Base-by-base conservation (phyloP, 2,329 filamentous ascomycete species). In the Penicillium sp. region DNA sequence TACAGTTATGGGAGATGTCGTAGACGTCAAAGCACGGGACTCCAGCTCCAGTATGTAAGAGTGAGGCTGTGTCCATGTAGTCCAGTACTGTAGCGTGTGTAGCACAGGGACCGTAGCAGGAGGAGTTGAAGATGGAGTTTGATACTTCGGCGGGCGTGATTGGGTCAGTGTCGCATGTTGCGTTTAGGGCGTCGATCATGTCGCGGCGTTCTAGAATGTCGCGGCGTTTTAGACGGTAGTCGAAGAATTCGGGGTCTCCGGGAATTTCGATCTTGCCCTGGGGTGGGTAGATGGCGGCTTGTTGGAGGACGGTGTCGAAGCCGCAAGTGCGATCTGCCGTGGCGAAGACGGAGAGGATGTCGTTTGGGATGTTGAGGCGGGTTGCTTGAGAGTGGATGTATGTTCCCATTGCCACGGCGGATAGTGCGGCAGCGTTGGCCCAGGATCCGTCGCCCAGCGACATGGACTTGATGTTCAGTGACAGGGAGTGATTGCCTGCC, bases 361-460 rank as follows among this genome's bases (percentile, higher is more conserved):
- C 51, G 8, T 56, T 27, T 2, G 65, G 58, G 1, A 69, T 46
- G 7, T 56, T 42, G 11, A 69, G 60, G 4, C 49, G 39, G 1
- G 27, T 27, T 4, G 54, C 40, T 6, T 69, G 54, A 1, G 59
- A 56, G 20, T 56, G 44, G 13, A 70, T 42, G 43, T 62, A 70
- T 14, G 54, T 46, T 0, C 59, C 56, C 5, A 60, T 61, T 3
- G 55, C 56, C 13, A 64, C 60, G 16, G 61, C 56, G 4, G 67
- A 61, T 57, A 66, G 63, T 13, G 65, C 67, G 20, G 66, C 65
- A 26, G 59, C 55, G 26, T 69, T 68, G 13, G 64, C 67, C 49
- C 69, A 60, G 7, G 65, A 63, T 4, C 60, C 63, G 45, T 70
- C 65, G 5, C 68, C 68, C 1, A 70, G 58, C 3, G 63, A 61